These are phyloP conservation scores for Filobasidium uniguttulatum DNA, from an alignment of 1,284 basidiomycete genomes.

Conservation along the genomic window DNA sequence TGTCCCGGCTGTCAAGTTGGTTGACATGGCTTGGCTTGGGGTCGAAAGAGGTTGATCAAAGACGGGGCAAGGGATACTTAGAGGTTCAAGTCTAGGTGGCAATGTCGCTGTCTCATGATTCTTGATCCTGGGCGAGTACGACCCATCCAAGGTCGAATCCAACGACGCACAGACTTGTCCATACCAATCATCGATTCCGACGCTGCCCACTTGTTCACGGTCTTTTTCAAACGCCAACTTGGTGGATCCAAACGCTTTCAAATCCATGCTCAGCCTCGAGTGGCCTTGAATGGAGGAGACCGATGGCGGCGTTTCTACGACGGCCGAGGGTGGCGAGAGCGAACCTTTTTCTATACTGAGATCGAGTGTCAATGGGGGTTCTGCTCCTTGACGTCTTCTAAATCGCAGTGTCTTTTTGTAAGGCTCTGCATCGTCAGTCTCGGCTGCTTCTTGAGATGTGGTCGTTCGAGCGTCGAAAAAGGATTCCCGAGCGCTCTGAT, in stretches of 20 bases:
- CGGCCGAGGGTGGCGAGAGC: not conserved
- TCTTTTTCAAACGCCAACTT: conserved; percentile 1
- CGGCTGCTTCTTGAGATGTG: not conserved
- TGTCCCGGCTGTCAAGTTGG: too few species aligned
- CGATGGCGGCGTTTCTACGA: not conserved
- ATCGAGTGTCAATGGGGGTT: not conserved
- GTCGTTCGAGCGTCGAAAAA: not conserved
- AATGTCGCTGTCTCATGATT: too few species aligned
- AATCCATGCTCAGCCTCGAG: not conserved
- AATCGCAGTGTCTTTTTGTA: not conserved
- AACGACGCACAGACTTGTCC: not conserved
- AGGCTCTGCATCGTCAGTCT: not conserved
- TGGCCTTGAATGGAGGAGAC: not conserved
- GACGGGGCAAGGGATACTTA: too few species aligned
- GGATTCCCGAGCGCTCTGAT: not conserved
- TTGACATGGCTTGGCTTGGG: too few species aligned
- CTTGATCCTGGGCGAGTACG: too few species aligned
- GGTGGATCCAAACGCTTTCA: not conserved
- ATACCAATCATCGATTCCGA: not conserved
- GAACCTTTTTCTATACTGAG: not conserved
- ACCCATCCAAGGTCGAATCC: too few species aligned
- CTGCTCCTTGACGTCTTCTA: not conserved
- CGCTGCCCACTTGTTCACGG: not conserved
- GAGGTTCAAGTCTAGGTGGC: too few species aligned
- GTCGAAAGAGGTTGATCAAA: too few species aligned